Percentiles rank a stretch among this genome's conserved stretches.
phyloP scores from a whole-genome alignment of 495 filamentous ascomycete species.

The Cenococcum geophilum region DNA sequence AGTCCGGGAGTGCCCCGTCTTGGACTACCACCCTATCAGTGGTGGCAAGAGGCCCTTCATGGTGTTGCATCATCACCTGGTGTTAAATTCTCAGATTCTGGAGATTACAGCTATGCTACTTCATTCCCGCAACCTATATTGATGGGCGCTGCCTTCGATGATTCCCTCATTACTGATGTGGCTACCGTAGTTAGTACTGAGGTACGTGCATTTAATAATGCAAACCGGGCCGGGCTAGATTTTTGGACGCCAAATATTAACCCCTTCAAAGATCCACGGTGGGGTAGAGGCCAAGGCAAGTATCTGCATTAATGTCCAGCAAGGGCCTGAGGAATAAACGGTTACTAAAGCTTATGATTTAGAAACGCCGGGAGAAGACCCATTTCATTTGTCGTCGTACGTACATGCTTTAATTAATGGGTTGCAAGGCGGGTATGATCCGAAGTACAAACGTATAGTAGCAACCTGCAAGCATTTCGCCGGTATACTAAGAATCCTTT shows the following conservation, averaged over 20 bases:
- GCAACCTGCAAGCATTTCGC: slow-evolving; percentile 62
- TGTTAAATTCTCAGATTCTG: slow-evolving; percentile 47
- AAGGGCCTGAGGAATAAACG: not conserved
- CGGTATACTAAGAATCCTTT: slow-evolving; percentile 24
- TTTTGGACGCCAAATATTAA: slow-evolving; percentile 68
- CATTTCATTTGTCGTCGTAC: slow-evolving; percentile 51
- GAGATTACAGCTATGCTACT: slow-evolving; percentile 53
- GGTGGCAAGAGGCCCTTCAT: slow-evolving; percentile 53
- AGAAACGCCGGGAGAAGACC: slow-evolving; percentile 60
- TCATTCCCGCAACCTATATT: slow-evolving; percentile 58
- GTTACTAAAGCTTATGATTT: not conserved
- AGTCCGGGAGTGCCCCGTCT: slow-evolving; percentile 52
- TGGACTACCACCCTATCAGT: slow-evolving; percentile 51
- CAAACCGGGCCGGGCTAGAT: slow-evolving; percentile 51
- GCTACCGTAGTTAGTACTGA: slow-evolving; percentile 55
- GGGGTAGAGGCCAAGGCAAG: slow-evolving; percentile 32
- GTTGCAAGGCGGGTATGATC: slow-evolving; percentile 50
- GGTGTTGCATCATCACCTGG: slow-evolving; percentile 47
- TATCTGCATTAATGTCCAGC: not conserved
- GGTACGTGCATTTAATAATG: slow-evolving; percentile 62
- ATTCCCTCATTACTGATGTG: slow-evolving; percentile 52
- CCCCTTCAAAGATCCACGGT: slow-evolving; percentile 49
- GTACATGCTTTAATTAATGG: slow-evolving; percentile 55
- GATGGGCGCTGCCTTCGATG: slow-evolving; percentile 56
- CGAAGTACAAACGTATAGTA: slow-evolving; percentile 48